Conservation (phyloP, 2,329 filamentous ascomycete species). For the Alternaria panax region DNA sequence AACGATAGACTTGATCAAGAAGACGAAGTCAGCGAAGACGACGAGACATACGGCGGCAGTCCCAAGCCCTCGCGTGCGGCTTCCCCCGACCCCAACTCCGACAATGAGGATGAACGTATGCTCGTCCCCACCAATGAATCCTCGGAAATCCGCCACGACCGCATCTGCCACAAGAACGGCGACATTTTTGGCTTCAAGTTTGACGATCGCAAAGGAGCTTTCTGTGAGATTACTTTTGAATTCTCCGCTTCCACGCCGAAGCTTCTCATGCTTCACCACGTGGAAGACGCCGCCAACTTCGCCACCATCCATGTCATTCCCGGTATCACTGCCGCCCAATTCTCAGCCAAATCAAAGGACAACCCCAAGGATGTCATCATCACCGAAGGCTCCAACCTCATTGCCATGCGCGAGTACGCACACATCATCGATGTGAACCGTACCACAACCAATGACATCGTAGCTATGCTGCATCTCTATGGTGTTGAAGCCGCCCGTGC, state of each 20-base stretch:
- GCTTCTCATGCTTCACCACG: conserved; percentile 88
- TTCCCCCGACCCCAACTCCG: conserved; percentile 40
- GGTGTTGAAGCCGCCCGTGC: conserved; percentile 91
- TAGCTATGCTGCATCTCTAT: conserved; percentile 82
- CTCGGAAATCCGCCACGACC: conserved; percentile 41
- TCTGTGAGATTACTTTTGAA: conserved; percentile 82
- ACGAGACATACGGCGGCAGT: conserved; percentile 61
- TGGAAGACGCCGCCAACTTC: conserved; percentile 79
- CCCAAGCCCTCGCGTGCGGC: conserved; percentile 48
- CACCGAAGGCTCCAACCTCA: conserved; percentile 85
- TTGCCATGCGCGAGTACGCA: conserved; percentile 87
- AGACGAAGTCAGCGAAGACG: conserved; percentile 61
- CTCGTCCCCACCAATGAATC: conserved; percentile 39
- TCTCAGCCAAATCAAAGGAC: conserved; percentile 59
- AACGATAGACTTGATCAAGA: conserved; percentile 66
- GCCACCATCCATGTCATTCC: conserved; percentile 88
- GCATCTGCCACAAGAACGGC: conserved; percentile 56
- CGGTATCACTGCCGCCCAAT: conserved; percentile 75
- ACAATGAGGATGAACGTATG: conserved; percentile 36
- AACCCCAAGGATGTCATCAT: conserved; percentile 63
- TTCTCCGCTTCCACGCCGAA: conserved; percentile 85
- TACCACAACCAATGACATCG: conserved; percentile 92
- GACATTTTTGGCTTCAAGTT: conserved; percentile 81
- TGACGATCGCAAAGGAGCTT: conserved; percentile 74
- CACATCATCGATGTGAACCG: conserved; percentile 85